Evolutionary conservation across 768 basidiomycete genomes (phyloP).

Genomic region (Leccinum longicurvipes): DNA sequence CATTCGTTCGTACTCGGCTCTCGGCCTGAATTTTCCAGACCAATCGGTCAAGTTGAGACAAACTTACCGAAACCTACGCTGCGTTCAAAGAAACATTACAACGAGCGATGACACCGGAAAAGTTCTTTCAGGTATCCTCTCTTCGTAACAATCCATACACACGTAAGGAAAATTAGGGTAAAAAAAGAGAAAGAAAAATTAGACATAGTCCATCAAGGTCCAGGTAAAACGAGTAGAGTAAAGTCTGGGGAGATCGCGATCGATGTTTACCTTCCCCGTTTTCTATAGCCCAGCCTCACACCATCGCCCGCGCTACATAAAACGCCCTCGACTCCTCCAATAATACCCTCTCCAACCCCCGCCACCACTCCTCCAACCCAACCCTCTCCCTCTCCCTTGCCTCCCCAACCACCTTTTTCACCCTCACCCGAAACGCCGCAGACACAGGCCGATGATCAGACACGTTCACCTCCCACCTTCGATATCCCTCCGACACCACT

Average conservation of each 20-base stretch:
- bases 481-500: slow-evolving; percentile 68
- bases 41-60: too few species aligned
- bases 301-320: slow-evolving; percentile 31
- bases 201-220: not conserved
- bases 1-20: too few species aligned
- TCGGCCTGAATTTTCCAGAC: too few species aligned
- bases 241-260: not conserved
- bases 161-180: too few species aligned
- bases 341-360: slow-evolving; percentile 28
- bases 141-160: not conserved
- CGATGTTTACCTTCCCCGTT: too few species aligned
- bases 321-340: slow-evolving; percentile 32
- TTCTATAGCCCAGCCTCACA: slow-evolving; percentile 18
- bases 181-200: not conserved
- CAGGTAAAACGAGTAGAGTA: not conserved
- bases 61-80: too few species aligned
- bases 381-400: slow-evolving; percentile 53
- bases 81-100: too few species aligned
- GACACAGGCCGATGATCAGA: slow-evolving; percentile 91
- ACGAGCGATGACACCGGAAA: too few species aligned
- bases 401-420: slow-evolving; percentile 68
- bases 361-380: slow-evolving; percentile 58
- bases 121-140: too few species aligned
- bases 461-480: slow-evolving; percentile 80
- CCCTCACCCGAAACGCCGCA: slow-evolving; percentile 66